A percentile compares a stretch with the other conserved stretches of the same genome.
phyloP scores from a whole-genome alignment of 768 basidiomycete species.

The Phaeolepiota aurea region DNA sequence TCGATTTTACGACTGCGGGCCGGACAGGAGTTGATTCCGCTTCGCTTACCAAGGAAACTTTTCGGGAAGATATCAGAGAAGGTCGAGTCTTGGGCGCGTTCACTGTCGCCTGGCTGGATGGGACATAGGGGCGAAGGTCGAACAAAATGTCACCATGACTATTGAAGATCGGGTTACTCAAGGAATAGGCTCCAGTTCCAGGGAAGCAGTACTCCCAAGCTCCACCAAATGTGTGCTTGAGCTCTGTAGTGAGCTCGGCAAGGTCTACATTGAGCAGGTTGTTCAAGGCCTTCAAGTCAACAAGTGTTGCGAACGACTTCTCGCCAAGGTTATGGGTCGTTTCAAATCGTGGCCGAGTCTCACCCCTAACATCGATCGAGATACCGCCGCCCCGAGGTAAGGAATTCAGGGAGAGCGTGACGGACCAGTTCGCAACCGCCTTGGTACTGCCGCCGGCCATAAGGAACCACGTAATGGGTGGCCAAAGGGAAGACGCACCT shows the following conservation, averaged over 20 bases:
- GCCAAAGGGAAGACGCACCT: conserved; percentile 4
- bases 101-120: background rate
- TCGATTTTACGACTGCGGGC: conserved; percentile 1
- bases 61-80: background rate
- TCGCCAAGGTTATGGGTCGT: conserved; percentile 3
- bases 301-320: conserved; percentile 1
- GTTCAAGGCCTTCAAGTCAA: conserved; percentile 6
- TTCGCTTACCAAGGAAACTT: conserved; percentile 1
- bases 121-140: conserved; percentile 6
- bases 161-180: conserved; percentile 9
- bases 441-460: conserved; percentile 3
- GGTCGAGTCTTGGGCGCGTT: background rate
- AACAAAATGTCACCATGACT: conserved; percentile 7
- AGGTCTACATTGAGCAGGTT: conserved; percentile 6
- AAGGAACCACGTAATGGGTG: background rate
- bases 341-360: conserved; percentile 3
- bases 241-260: conserved; percentile 2
- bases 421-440: conserved; percentile 6
- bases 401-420: conserved; percentile 6
- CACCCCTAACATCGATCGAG: conserved; percentile 1
- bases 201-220: conserved; percentile 10
- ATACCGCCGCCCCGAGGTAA: conserved; percentile 6
- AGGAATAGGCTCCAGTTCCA: conserved; percentile 6
- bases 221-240: conserved; percentile 6
- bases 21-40: background rate